Evolutionary conservation across 2,329 filamentous ascomycete species (phyloP).

Genomic region (Tolypocladium ophioglossoides): DNA sequence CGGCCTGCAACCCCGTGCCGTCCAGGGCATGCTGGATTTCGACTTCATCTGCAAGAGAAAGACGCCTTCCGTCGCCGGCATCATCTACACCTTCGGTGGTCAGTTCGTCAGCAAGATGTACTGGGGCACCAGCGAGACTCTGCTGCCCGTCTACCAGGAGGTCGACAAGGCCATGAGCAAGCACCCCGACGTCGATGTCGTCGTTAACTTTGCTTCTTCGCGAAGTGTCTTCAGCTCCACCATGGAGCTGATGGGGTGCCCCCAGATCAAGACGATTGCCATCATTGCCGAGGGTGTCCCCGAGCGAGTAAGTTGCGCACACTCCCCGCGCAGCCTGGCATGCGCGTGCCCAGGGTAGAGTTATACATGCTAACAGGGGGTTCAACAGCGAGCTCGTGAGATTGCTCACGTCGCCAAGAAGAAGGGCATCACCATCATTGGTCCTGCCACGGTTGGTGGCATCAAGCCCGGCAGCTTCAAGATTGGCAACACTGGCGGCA

Average conservation of each 20-base stretch:
- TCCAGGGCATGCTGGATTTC: constrained; percentile 94
- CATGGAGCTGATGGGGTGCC: constrained; percentile 94
- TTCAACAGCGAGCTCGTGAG: constrained; percentile 75
- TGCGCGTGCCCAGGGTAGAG: neutral
- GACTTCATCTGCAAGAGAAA: constrained; percentile 99
- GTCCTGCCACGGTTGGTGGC: constrained; percentile 94
- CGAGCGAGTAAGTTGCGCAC: constrained; percentile 62
- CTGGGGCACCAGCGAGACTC: constrained; percentile 99
- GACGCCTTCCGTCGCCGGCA: constrained; percentile 92
- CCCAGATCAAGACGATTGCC: constrained; percentile 96
- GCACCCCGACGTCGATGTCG: constrained; percentile 92
- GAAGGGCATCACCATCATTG: constrained; percentile 99
- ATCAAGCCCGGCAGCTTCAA: constrained; percentile 99
- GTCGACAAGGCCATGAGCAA: constrained; percentile 88
- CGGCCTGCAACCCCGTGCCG: constrained; percentile 90
- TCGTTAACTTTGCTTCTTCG: constrained; percentile 99
- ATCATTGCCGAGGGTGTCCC: constrained; percentile 99
- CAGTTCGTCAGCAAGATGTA: constrained; percentile 99
- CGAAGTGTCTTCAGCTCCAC: constrained; percentile 98
- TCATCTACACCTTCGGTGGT: constrained; percentile 99
- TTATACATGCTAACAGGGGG: constrained; percentile 8
- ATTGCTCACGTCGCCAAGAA: constrained; percentile 93
- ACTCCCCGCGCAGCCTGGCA: neutral
- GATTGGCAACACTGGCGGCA: constrained; percentile 99
- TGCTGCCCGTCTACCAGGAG: constrained; percentile 95